Evolutionary conservation across 1,139 yeast genomes (phyloP).

Genomic region (Taphrina pruni): DNA sequence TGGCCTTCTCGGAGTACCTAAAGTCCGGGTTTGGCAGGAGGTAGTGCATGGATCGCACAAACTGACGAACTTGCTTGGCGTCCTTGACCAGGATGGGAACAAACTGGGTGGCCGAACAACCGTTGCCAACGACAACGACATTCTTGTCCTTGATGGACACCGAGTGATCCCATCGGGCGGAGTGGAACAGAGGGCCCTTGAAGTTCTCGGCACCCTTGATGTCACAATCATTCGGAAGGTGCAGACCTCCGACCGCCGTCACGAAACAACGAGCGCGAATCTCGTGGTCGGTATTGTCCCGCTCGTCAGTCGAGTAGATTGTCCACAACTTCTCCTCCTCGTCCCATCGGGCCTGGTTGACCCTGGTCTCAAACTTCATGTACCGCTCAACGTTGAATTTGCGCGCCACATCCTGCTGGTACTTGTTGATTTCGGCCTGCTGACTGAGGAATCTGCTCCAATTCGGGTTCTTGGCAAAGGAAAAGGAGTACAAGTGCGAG

Average conservation of each 20-base stretch:
- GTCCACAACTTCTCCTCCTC: constrained; percentile 47
- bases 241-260: constrained; percentile 48
- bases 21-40: constrained; percentile 39
- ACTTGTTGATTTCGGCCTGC: constrained; percentile 48
- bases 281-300: constrained; percentile 42
- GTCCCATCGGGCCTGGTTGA: constrained; percentile 47
- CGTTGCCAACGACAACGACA: constrained; percentile 50
- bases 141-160: constrained; percentile 47
- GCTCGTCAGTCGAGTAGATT: constrained; percentile 43
- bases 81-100: constrained; percentile 45
- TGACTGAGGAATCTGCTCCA: constrained; percentile 48
- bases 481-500: constrained; percentile 48
- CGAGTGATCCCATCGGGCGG: constrained; percentile 48
- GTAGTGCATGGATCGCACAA: constrained; percentile 39
- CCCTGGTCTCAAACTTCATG: constrained; percentile 45
- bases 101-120: constrained; percentile 50
- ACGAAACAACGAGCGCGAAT: constrained; percentile 42
- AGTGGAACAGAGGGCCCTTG: constrained; percentile 48
- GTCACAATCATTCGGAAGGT: constrained; percentile 47
- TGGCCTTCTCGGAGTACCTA: constrained; percentile 13
- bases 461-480: constrained; percentile 49
- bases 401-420: constrained; percentile 47
- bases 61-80: constrained; percentile 36
- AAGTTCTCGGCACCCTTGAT: constrained; percentile 48
- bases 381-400: constrained; percentile 47